These are phyloP conservation scores for Podila epicladia DNA, from an alignment of 192 early-diverging fungal species.

Conservation along the genomic window DNA sequence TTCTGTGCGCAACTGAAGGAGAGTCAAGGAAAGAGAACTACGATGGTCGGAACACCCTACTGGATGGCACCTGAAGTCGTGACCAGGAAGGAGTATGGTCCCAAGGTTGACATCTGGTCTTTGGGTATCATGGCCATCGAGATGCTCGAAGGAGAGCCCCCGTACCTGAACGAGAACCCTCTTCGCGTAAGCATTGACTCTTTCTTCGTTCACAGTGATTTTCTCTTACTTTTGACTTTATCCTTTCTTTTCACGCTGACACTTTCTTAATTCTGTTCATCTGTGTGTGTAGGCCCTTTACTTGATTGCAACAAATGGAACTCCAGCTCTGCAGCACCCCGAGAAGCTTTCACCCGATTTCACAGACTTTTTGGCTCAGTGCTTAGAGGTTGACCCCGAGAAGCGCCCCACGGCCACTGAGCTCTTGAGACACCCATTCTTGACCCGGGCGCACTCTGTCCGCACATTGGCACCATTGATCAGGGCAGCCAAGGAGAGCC, in stretches of 20 bases:
- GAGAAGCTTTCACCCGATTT: slow-evolving; percentile 76
- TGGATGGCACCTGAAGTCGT: slow-evolving; percentile 99
- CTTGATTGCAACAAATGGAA: slow-evolving; percentile 95
- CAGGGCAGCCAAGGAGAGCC: slow-evolving; percentile 67
- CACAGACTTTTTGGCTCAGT: slow-evolving; percentile 80
- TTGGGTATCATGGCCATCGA: slow-evolving; percentile 98
- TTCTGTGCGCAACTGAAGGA: slow-evolving; percentile 84
- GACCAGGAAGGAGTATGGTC: slow-evolving; percentile 88
- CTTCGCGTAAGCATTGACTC: slow-evolving; percentile 60
- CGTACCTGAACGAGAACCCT: slow-evolving; percentile 96
- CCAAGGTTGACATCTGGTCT: slow-evolving; percentile 98
- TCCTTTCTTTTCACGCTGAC: neutral
- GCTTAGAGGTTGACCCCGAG: slow-evolving; percentile 84
- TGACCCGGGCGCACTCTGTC: slow-evolving; percentile 82
- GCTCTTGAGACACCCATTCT: slow-evolving; percentile 85
- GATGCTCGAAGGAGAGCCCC: slow-evolving; percentile 98
- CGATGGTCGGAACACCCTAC: slow-evolving; percentile 90
- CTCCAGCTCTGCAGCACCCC: slow-evolving; percentile 88
- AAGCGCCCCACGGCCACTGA: slow-evolving; percentile 80
- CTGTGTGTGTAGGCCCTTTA: slow-evolving; percentile 72
- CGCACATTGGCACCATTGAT: slow-evolving; percentile 84
- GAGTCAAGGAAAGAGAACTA: slow-evolving; percentile 74
- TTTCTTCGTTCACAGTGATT: neutral
- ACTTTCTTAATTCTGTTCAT: neutral
- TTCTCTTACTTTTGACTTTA: neutral